These are phyloP conservation scores for Phytopythium kandeliae DNA, from an alignment of 352 stramenopile genomes.

Conservation along the genomic window DNA sequence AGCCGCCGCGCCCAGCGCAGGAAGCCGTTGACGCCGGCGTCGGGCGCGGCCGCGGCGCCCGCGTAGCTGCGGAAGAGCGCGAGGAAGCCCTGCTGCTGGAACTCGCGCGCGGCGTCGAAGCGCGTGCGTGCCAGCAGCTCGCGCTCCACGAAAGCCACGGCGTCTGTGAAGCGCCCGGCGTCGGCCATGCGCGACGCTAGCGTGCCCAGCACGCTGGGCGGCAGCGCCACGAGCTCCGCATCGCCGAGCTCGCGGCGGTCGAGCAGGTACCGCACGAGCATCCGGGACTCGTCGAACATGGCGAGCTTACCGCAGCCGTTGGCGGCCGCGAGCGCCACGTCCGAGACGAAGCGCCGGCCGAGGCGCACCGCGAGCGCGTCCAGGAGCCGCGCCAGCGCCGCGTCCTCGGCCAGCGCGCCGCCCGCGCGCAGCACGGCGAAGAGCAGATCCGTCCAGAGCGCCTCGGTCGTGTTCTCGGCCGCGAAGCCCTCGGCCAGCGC, in stretches of 20 bases:
- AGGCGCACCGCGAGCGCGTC: slow-evolving; percentile 22
- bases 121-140: slow-evolving; percentile 28
- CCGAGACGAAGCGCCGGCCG: slow-evolving; percentile 36
- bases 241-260: too few species aligned
- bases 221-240: slow-evolving; percentile 18
- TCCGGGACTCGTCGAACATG: slow-evolving; percentile 39
- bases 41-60: slow-evolving; percentile 1
- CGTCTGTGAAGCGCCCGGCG: slow-evolving; percentile 22
- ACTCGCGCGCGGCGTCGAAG: slow-evolving; percentile 22
- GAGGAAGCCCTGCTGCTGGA: slow-evolving; percentile 65
- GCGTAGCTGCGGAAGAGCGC: slow-evolving; percentile 42
- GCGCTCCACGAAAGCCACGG: slow-evolving; percentile 21
- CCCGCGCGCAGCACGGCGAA: slow-evolving; percentile 54
- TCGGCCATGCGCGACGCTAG: slow-evolving; percentile 42
- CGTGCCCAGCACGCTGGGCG: slow-evolving; percentile 39
- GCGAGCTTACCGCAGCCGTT: slow-evolving; percentile 66
- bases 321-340: slow-evolving; percentile 39
- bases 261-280: slow-evolving; percentile 51
- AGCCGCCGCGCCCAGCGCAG: slow-evolving; percentile 29
- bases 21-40: slow-evolving; percentile 13
- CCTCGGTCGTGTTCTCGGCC: slow-evolving; percentile 40
- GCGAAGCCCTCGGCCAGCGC: slow-evolving; percentile 37
- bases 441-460: slow-evolving; percentile 66
- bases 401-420: not conserved
- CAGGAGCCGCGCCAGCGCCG: slow-evolving; percentile 28